phyloP scores from a whole-genome alignment of 306 rosid species.

The Glycyrrhiza uralensis region DNA sequence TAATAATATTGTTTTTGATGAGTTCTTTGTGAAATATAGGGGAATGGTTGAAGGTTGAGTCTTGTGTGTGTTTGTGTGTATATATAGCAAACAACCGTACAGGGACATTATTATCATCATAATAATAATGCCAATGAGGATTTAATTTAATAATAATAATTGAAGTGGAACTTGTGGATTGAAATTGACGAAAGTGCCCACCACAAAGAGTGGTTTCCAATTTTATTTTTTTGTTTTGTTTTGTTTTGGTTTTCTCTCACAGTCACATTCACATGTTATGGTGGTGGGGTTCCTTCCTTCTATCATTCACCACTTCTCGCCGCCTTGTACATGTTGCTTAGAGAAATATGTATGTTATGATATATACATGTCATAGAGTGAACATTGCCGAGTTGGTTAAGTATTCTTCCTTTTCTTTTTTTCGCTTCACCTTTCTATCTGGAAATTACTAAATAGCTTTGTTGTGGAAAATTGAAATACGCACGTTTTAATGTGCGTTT shows the following conservation, averaged over 20 bases:
- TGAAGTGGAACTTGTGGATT: not conserved
- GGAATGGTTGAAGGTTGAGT: slow-evolving; percentile 25
- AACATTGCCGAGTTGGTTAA: slow-evolving; percentile 10
- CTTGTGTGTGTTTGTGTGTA: slow-evolving; percentile 5
- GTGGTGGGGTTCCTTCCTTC: slow-evolving; percentile 42
- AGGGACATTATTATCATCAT: too few species aligned
- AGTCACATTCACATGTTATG: slow-evolving; percentile 27
- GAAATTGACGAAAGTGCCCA: slow-evolving; percentile 44
- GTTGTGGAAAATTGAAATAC: slow-evolving; percentile 18
- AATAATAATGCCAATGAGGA: slow-evolving; percentile 4
- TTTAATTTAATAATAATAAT: slow-evolving; percentile 19
- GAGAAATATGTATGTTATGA: not conserved
- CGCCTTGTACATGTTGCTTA: slow-evolving; percentile 35
- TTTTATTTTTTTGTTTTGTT: too few species aligned
- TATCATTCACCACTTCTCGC: slow-evolving; percentile 35
- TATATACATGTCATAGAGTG: not conserved
- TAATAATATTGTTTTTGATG: not conserved
- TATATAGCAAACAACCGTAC: slow-evolving; percentile 30
- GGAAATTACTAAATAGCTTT: slow-evolving; percentile 10
- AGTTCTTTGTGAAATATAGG: slow-evolving; percentile 13
- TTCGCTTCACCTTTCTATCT: not conserved
- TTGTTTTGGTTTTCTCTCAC: slow-evolving; percentile 22
- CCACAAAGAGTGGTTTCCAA: slow-evolving; percentile 26
- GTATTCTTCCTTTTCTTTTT: not conserved
- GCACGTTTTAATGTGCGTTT: slow-evolving; percentile 16